Evolutionary conservation across 2,329 filamentous ascomycete species (phyloP), one percentile per base, ranked within the genome.

Genomic region (Fusarium torreyae): DNA sequence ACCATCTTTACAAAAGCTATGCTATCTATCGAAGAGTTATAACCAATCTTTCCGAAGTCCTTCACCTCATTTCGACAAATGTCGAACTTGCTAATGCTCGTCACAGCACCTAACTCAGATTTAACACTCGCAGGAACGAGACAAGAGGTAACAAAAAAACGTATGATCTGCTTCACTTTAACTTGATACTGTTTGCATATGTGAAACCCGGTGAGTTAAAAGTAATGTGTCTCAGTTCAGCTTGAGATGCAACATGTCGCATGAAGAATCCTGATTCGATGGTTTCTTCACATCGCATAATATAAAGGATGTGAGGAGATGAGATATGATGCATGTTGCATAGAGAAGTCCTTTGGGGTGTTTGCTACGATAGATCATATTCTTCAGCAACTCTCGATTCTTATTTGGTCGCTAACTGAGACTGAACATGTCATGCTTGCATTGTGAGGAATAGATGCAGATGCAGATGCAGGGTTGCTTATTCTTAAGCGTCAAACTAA

Each of bases 341-440:
- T 39, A 14, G 33, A 38, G n/a, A 39, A 40, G 26, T 42, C 11
- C 36, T 28, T 38, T 17, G n/a, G 22, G 20, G 50, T 56, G 58
- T 66, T 63, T 63, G 50, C 49, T 46, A 11, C 18, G 57, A 67
- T 38, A 50, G 11, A 24, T 63, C 49, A 63, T 20, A 59, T 63
- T 50, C 62, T 55, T 36, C 18, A 49, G 15, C 11, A 52, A 33
- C 31, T 56, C 39, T 34, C 20, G 14, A 7, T 26, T 39, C 20
- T 22, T 26, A 17, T 40, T 45, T 26, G 38, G 28, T 20, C 18
- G 18, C 33, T 22, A 26, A 6, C 14, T 28, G 31, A n/a, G 40
- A 49, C 31, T 18, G 26, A 8, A 36, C 33, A 34, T 45, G 55
- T 6, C 36, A 51, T 63, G 57, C 36, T 33, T 67, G 56, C 50